Conservation (phyloP, 192 early-diverging fungal genomes). For the Kickxella alabastrina region DNA sequence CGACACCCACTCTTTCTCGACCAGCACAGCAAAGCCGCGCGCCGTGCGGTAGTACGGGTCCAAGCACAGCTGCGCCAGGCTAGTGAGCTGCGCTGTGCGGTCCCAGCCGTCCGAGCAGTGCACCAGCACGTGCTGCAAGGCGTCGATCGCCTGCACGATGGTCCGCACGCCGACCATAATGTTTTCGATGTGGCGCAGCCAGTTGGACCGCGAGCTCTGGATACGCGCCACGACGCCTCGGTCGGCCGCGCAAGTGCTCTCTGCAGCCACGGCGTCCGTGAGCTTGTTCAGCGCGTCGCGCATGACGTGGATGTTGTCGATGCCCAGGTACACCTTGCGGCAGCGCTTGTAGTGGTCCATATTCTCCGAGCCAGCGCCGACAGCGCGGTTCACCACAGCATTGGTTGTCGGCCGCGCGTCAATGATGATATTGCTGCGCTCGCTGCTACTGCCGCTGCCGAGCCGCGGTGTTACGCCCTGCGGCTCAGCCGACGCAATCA, state of each 20-base stretch:
- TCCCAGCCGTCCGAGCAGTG: slow-evolving; percentile 99
- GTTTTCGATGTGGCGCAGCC: slow-evolving; percentile 82
- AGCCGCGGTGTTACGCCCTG: slow-evolving; percentile 48
- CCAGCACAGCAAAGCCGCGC: slow-evolving; percentile 81
- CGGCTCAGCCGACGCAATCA: slow-evolving; percentile 64
- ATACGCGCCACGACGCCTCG: slow-evolving; percentile 50
- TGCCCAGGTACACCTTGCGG: slow-evolving; percentile 82
- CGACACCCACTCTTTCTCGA: slow-evolving; percentile 98
- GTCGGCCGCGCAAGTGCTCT: neutral
- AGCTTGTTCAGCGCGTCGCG: slow-evolving; percentile 81
- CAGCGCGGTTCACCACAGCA: slow-evolving; percentile 85
- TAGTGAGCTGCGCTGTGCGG: slow-evolving; percentile 89
- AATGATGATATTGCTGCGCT: slow-evolving; percentile 79
- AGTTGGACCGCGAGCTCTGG: slow-evolving; percentile 67
- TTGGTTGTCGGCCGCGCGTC: slow-evolving; percentile 95
- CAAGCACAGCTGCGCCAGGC: slow-evolving; percentile 83
- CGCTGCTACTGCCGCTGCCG: slow-evolving; percentile 49
- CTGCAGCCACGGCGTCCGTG: slow-evolving; percentile 53
- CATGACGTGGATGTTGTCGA: slow-evolving; percentile 99
- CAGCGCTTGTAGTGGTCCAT: slow-evolving; percentile 89
- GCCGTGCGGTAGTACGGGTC: slow-evolving; percentile 96
- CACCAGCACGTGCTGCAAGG: slow-evolving; percentile 81
- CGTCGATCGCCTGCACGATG: slow-evolving; percentile 74
- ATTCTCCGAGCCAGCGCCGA: slow-evolving; percentile 93
- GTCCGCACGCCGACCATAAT: slow-evolving; percentile 74